phyloP scores from a whole-genome alignment of 371 early-diverging fungal genomes.

The Mortierella sp. region DNA sequence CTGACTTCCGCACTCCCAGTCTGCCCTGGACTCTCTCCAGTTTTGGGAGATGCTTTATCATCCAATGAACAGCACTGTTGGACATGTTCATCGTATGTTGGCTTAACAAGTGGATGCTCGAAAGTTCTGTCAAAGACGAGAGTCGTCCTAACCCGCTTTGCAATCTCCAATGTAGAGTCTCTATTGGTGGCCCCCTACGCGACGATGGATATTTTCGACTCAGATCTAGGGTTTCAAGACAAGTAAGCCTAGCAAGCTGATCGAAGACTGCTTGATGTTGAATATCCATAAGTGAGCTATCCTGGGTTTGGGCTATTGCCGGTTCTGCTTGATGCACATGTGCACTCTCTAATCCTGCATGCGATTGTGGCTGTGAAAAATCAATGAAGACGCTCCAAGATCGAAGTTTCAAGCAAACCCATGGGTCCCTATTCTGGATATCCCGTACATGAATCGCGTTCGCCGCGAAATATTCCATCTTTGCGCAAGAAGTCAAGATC shows the following conservation, averaged over 20 bases:
- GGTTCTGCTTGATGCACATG: neutral
- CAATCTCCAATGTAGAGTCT: neutral
- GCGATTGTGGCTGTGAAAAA: neutral
- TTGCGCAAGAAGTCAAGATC: neutral
- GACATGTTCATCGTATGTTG: neutral
- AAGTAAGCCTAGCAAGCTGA: neutral
- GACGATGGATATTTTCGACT: neutral
- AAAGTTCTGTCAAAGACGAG: neutral
- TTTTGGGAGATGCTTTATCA: neutral
- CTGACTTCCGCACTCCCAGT: neutral
- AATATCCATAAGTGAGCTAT: neutral
- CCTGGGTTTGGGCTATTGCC: neutral
- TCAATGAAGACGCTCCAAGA: constrained; percentile 2
- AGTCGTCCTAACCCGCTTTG: neutral
- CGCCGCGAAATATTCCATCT: neutral
- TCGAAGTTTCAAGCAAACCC: constrained; percentile 4
- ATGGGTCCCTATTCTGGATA: neutral
- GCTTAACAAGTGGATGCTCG: neutral
- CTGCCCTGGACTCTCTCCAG: neutral
- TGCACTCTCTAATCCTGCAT: neutral
- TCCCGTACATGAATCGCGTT: constrained; percentile 2
- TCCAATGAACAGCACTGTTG: constrained; percentile 1
- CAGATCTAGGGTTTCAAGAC: neutral
- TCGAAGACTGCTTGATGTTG: neutral
- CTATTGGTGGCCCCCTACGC: neutral